phyloP scores from a whole-genome alignment of 805 yeast genomes.

The Yamadazyma sp. region DNA sequence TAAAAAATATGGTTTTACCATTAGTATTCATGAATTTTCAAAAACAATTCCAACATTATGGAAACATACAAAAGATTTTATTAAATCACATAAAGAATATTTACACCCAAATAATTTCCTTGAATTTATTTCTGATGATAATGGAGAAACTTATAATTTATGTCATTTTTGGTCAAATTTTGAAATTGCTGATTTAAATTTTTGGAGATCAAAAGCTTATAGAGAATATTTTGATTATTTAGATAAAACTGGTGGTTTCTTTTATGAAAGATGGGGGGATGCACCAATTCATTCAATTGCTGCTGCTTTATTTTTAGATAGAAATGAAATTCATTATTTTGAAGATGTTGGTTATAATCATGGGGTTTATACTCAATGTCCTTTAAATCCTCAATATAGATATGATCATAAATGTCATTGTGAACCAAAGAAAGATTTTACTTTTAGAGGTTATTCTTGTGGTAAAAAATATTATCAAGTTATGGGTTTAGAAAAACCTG shows the following conservation, averaged over 20 bases:
- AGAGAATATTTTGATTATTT: conserved; percentile 57
- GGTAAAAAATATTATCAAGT: conserved; percentile 30
- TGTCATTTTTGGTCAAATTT: conserved; percentile 85
- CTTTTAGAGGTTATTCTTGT: conserved; percentile 20
- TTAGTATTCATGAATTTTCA: conserved; percentile 59
- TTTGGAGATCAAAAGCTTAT: conserved; percentile 61
- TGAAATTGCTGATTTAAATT: conserved; percentile 70
- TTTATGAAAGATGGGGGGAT: conserved; percentile 90
- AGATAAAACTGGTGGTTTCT: conserved; percentile 73
- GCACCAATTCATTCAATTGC: conserved; percentile 86
- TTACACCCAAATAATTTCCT: conserved; percentile 15
- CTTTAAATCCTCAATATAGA: conserved; percentile 33
- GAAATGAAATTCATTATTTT: conserved; percentile 63
- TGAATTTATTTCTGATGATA: conserved; percentile 13
- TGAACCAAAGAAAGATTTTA: conserved; percentile 35
- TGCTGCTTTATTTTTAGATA: conserved; percentile 58
- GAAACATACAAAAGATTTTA: conserved; percentile 50
- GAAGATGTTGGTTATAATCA: conserved; percentile 77
- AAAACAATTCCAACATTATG: conserved; percentile 64
- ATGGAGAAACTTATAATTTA: conserved; percentile 44
- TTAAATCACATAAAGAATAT: conserved; percentile 19
- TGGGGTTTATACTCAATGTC: conserved; percentile 63
- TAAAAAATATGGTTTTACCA: conserved; percentile 64
- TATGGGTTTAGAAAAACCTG: conserved; percentile 28
- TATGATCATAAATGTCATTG: conserved; percentile 32